A percentile compares a stretch with the other conserved stretches of the same genome.
phyloP scores from a whole-genome alignment of 108 stramenopile genomes.

The Nitzschia putrida region DNA sequence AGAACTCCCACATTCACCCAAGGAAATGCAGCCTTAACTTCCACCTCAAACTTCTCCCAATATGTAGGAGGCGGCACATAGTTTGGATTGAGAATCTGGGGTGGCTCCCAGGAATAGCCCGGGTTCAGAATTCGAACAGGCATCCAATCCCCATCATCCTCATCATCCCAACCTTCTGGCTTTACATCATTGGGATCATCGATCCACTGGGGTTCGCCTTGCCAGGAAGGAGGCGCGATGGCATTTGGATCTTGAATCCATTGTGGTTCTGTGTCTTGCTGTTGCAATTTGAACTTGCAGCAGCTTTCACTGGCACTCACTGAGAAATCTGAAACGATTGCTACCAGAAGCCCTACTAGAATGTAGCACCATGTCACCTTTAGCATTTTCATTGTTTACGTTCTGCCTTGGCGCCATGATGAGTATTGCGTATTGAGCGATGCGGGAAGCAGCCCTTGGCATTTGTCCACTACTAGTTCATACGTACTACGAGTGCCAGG shows the following conservation, averaged over 20 bases:
- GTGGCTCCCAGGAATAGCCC: conserved; percentile 21
- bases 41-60: conserved; percentile 18
- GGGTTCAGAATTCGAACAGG: conserved; percentile 29
- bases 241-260: conserved; percentile 8
- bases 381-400: not conserved
- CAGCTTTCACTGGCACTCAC: conserved; percentile 27
- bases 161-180: conserved; percentile 40
- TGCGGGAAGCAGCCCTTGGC: too few species aligned
- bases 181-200: conserved; percentile 16
- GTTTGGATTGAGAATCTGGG: conserved; percentile 24
- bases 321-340: not conserved
- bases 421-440: too few species aligned
- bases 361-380: too few species aligned
- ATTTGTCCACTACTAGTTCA: too few species aligned
- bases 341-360: too few species aligned
- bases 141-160: conserved; percentile 40
- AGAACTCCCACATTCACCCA: conserved; percentile 36
- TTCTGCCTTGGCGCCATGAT: too few species aligned
- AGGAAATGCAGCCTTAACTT: conserved; percentile 22
- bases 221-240: not conserved
- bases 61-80: conserved; percentile 26
- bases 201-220: conserved; percentile 10
- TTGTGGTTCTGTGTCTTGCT: not conserved
- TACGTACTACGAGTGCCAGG: too few species aligned
- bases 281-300: conserved; percentile 31